phyloP scores from a whole-genome alignment of 1,284 basidiomycete genomes.

The Austroboletus rostrupii region DNA sequence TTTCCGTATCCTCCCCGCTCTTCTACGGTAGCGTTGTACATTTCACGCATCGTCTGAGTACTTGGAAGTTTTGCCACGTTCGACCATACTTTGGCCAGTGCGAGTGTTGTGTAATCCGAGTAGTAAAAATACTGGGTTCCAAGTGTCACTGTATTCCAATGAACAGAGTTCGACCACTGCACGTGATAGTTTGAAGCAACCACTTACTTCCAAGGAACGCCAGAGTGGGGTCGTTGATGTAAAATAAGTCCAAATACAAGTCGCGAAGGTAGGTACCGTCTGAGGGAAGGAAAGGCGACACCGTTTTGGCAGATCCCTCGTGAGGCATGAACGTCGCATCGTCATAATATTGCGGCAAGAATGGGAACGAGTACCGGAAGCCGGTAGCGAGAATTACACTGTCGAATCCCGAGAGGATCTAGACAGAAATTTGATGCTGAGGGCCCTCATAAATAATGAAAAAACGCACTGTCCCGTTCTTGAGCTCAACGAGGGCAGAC shows the following conservation, averaged over 20 bases:
- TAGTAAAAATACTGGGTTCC: background rate
- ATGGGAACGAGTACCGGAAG: constrained; percentile 14
- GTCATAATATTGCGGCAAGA: constrained; percentile 16
- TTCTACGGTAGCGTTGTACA: background rate
- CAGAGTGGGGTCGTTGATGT: constrained; percentile 16
- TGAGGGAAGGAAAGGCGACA: constrained; percentile 9
- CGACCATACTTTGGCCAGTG: constrained; percentile 19
- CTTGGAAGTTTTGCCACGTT: constrained; percentile 12
- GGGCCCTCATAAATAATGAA: background rate
- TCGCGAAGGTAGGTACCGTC: constrained; percentile 15
- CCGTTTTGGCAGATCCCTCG: background rate
- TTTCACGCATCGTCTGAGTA: constrained; percentile 1
- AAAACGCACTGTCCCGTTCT: constrained; percentile 13
- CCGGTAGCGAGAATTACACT: constrained; percentile 10
- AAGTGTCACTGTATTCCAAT: background rate
- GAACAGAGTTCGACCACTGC: background rate
- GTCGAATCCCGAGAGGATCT: constrained; percentile 16
- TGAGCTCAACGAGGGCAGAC: constrained; percentile 13
- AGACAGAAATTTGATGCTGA: background rate
- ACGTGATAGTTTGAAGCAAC: background rate
- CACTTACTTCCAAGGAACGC: constrained; percentile 14
- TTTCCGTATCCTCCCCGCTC: constrained; percentile 19
- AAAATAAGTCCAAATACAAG: constrained; percentile 17
- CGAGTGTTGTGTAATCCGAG: constrained; percentile 9
- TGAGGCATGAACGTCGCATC: constrained; percentile 2